Percentiles rank a stretch among this genome's conserved stretches.
Evolutionary conservation across 2,329 filamentous ascomycete species (phyloP).

Genomic region (Fusarium pseudonygamai): DNA sequence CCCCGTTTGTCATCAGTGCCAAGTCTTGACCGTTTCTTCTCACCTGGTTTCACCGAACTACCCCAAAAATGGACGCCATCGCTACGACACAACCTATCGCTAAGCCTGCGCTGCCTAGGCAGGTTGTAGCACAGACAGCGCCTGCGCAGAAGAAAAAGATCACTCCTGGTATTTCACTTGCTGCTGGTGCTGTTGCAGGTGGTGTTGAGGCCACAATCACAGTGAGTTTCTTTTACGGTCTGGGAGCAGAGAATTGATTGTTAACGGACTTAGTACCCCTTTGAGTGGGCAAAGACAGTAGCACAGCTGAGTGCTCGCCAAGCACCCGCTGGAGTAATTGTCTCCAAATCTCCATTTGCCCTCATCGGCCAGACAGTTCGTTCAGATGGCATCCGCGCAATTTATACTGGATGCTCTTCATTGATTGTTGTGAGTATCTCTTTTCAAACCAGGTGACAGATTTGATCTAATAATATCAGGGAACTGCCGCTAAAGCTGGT

Average conservation of each 20-base stretch:
- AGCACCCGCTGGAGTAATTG: not conserved
- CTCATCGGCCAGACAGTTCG: constrained; percentile 64
- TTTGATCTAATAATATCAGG: constrained; percentile 39
- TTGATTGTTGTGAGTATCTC: constrained; percentile 57
- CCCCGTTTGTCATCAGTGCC: not conserved
- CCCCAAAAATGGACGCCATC: constrained; percentile 10
- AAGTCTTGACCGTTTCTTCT: not conserved
- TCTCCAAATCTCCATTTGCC: constrained; percentile 63
- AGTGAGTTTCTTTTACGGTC: constrained; percentile 36
- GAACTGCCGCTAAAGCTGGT: constrained; percentile 70
- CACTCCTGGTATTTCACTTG: constrained; percentile 56
- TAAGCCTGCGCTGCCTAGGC: not conserved
- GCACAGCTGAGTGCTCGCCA: constrained; percentile 59
- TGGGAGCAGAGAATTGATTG: rapidly evolving
- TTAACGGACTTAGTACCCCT: constrained; percentile 60
- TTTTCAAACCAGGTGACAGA: rapidly evolving
- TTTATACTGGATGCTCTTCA: constrained; percentile 71
- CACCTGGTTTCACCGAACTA: not conserved
- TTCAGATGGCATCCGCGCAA: constrained; percentile 64
- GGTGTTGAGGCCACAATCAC: constrained; percentile 63
- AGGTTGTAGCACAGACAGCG: not conserved
- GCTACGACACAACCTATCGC: not conserved
- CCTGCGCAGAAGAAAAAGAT: constrained; percentile 22
- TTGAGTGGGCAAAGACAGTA: constrained; percentile 74
- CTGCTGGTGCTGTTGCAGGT: constrained; percentile 62